These are phyloP conservation scores for Mesotaenium endlicherianum DNA, from an alignment of 139 green algal genomes.

Conservation along the genomic window DNA sequence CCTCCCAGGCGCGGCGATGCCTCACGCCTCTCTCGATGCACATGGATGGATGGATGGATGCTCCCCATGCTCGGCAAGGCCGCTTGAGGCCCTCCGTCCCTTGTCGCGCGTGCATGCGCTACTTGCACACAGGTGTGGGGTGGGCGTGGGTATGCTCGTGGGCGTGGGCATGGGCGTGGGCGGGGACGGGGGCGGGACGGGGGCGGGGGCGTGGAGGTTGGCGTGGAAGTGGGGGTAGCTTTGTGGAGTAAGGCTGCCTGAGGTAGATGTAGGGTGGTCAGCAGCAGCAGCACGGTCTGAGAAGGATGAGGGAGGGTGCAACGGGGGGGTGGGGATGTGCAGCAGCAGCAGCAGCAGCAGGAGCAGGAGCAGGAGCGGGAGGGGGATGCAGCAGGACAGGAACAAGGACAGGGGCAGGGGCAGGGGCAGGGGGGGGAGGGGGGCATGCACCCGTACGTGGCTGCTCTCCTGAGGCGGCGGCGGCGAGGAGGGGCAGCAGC, in stretches of 20 bases:
- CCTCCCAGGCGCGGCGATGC: too few relatives aligned
- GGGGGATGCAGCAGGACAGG: neutral
- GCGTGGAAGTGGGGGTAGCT: neutral
- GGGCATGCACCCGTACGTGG: neutral
- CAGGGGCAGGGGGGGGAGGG: neutral
- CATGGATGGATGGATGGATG: too few relatives aligned
- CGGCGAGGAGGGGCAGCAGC: neutral
- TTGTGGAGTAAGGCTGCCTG: too few relatives aligned
- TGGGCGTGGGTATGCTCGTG: too few relatives aligned
- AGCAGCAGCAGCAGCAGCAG: constrained; percentile 3
- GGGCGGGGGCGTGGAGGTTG: neutral
- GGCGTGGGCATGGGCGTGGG: too few relatives aligned
- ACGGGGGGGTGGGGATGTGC: neutral
- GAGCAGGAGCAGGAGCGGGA: neutral
- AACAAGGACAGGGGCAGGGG: neutral
- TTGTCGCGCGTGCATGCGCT: too few relatives aligned
- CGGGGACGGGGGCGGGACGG: neutral
- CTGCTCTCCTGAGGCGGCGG: too few relatives aligned
- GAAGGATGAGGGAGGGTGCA: neutral
- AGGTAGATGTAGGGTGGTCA: neutral
- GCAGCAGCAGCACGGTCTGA: neutral
- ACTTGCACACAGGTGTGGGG: too few relatives aligned
- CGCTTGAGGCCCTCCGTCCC: too few relatives aligned
- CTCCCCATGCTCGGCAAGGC: too few relatives aligned
- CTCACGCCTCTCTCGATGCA: too few relatives aligned